A percentile compares a stretch with the other conserved stretches of the same genome.
These are phyloP conservation scores for Coemansia sp. DNA, from an alignment of 192 early-diverging fungal species.

Conservation along the genomic window DNA sequence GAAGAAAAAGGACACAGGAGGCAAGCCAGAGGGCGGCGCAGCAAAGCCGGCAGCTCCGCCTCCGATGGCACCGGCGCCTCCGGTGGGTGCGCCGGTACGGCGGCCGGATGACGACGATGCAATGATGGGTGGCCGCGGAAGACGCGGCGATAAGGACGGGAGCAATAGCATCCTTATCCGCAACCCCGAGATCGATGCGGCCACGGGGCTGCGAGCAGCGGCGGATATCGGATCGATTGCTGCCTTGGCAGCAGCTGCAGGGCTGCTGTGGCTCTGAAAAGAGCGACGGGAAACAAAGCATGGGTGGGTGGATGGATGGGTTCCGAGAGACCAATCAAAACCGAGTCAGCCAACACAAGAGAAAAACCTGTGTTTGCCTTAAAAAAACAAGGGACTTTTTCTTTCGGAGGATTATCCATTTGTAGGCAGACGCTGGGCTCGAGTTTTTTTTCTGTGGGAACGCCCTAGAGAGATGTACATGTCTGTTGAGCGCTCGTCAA, in stretches of 20 bases:
- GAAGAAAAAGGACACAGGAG: not conserved
- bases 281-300: not conserved
- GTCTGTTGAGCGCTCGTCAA: too few species aligned
- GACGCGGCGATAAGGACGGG: constrained; percentile 1
- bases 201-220: not conserved
- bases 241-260: not conserved
- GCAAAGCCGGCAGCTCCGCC: too few species aligned
- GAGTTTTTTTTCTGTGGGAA: too few species aligned
- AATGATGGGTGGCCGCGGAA: not conserved
- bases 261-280: too few species aligned
- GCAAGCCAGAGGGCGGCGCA: not conserved
- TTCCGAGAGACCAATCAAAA: too few species aligned
- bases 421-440: too few species aligned
- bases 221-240: constrained; percentile 4
- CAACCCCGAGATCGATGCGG: constrained; percentile 19
- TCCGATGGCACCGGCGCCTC: not conserved
- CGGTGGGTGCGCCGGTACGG: not conserved
- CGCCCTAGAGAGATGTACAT: too few species aligned
- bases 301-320: too few species aligned
- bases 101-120: not conserved
- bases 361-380: too few species aligned
- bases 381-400: constrained; percentile 4
- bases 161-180: constrained; percentile 4
- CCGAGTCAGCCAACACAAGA: too few species aligned
- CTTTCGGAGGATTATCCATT: too few species aligned